Conservation (phyloP, 164 flowering plant genomes). For the Brasenia schreberi region DNA sequence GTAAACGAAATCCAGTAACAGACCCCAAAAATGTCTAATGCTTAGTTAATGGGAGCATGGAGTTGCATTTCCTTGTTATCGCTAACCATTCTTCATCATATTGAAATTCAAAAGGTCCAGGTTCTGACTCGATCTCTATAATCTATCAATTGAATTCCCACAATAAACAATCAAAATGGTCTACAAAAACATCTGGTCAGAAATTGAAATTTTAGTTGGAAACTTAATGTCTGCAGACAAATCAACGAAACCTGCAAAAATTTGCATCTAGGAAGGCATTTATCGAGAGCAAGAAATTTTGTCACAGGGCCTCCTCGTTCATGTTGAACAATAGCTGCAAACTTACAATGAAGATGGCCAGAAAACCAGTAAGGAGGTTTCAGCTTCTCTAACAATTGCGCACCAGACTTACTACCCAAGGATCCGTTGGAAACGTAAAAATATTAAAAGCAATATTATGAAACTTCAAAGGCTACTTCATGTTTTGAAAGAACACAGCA, state of each 20-base stretch:
- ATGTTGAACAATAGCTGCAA: not conserved
- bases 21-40: conserved; percentile 32
- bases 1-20: not conserved
- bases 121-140: conserved; percentile 67
- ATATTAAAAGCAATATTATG: no score
- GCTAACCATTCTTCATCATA: conserved; percentile 99
- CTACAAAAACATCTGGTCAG: no score
- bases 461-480: no score
- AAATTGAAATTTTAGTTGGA: no score
- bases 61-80: conserved; percentile 53
- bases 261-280: not conserved
- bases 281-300: not conserved
- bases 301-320: not conserved
- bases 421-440: not conserved
- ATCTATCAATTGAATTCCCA: conserved; percentile 23
- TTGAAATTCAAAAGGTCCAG: conserved; percentile 69
- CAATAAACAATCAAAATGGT: not conserved
- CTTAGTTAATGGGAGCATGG: conserved; percentile 44
- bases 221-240: no score
- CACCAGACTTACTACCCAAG: not conserved
- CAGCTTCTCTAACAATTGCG: not conserved
- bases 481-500: no score
- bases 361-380: not conserved
- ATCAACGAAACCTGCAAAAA: not conserved
- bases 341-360: not conserved